Percentiles rank a stretch among this genome's conserved stretches.
phyloP scores from a whole-genome alignment of 2,329 filamentous ascomycete species.

The Orbilia brochopaga region DNA sequence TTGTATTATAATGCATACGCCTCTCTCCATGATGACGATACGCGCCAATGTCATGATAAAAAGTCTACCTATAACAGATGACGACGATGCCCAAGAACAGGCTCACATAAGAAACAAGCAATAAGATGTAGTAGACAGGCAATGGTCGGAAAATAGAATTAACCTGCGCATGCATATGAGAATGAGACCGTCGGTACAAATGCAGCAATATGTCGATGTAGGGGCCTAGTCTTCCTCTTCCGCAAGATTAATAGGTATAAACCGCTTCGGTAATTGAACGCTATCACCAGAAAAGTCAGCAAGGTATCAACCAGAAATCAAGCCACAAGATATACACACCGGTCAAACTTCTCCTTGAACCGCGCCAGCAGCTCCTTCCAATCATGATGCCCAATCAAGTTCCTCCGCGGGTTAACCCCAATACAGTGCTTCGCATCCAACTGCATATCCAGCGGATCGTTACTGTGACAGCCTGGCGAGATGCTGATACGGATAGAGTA shows the following conservation, averaged over 20 bases:
- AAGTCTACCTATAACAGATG: too few species aligned
- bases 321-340: constrained; percentile 65
- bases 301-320: neutral
- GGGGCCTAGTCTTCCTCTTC: constrained; percentile 52
- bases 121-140: too few species aligned
- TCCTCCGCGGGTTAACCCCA: constrained; percentile 86
- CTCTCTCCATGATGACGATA: too few species aligned
- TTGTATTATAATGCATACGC: too few species aligned
- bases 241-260: constrained; percentile 67
- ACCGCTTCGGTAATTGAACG: constrained; percentile 71
- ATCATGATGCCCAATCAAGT: constrained; percentile 86
- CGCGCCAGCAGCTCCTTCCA: constrained; percentile 99
- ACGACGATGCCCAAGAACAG: too few species aligned
- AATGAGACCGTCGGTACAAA: too few species aligned
- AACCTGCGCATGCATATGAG: too few species aligned
- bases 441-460: constrained; percentile 93
- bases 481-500: constrained; percentile 97
- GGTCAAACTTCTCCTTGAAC: constrained; percentile 89
- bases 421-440: constrained; percentile 96
- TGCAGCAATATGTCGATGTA: too few species aligned
- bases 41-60: too few species aligned
- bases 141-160: too few species aligned
- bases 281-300: constrained; percentile 57
- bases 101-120: too few species aligned
- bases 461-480: constrained; percentile 93